phyloP scores from a whole-genome alignment of 768 basidiomycete species.

The Mycena rebaudengoi region DNA sequence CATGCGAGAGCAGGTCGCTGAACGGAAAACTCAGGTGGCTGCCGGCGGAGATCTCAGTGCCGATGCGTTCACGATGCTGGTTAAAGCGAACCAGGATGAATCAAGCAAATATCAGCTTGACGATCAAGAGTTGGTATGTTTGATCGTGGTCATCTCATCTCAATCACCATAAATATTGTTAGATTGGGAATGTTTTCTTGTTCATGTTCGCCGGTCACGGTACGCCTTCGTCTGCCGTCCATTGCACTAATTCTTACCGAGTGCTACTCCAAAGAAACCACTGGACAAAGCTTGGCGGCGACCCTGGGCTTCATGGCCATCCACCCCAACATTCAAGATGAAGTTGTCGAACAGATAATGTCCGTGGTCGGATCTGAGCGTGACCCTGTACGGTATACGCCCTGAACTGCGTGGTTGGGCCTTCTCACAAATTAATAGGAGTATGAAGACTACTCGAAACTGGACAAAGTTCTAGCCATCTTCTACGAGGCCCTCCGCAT shows the following conservation, averaged over 20 bases:
- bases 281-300: slow-evolving; percentile 57
- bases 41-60: slow-evolving; percentile 18
- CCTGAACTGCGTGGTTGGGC: not conserved
- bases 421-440: slow-evolving; percentile 4
- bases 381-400: slow-evolving; percentile 38
- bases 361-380: slow-evolving; percentile 44
- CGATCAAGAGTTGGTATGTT: slow-evolving; percentile 50
- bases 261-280: too few species aligned
- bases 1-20: slow-evolving; percentile 47
- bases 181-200: slow-evolving; percentile 63
- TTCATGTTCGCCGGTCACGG: slow-evolving; percentile 70
- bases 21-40: slow-evolving; percentile 41
- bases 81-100: slow-evolving; percentile 57
- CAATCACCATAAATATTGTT: not conserved
- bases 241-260: not conserved
- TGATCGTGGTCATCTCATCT: not conserved
- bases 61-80: slow-evolving; percentile 53
- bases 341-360: slow-evolving; percentile 54
- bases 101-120: slow-evolving; percentile 47
- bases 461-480: slow-evolving; percentile 36
- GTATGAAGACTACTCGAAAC: slow-evolving; percentile 27
- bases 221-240: slow-evolving; percentile 21
- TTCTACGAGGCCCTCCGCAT: slow-evolving; percentile 44
- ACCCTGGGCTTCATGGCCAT: slow-evolving; percentile 56
- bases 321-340: slow-evolving; percentile 57